Evolutionary conservation across 495 filamentous ascomycete species (phyloP), one percentile per base, ranked within the genome.

Genomic region (Penicillium verhagenii): DNA sequence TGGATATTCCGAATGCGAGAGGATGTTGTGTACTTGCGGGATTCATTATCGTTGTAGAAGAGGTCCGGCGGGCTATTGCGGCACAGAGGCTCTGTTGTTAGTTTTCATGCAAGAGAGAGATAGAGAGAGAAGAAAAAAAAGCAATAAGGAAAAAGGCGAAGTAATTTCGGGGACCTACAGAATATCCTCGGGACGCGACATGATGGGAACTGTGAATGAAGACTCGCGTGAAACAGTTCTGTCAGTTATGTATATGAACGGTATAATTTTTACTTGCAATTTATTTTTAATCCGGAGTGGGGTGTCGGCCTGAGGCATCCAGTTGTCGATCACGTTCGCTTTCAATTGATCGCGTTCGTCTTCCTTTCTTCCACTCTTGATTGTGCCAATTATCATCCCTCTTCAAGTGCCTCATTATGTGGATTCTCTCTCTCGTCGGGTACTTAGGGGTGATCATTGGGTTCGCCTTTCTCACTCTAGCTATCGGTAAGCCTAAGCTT

Each of bases 1-100:
- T 98, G 94, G 68, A 98, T 94, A 58, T 88, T 90, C 63, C 91
- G 87, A 65, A 98, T 97, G 50, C 94, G 91, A 18, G 92, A 96
- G 50, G 84, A 90, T 25, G 93, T 96, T n/a, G 95, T 98, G 76
- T 98, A 98, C 77, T 96, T 93, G 68, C 86, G 86, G 13, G 94
- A 91, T 77, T 96, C 91, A 77, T 82, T 80, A 71, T 97, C 95
- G 75, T 96, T 88, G 78, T 98, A 98, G 77, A 93, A 94, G 61
- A 97, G 84, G 76, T 98, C 94, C 54, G 94, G 91, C 46, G 90
- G 89, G 61, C 91, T 96, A 35, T 53, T 25, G 13, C 31, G 8
- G 19, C 5, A 13, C 21, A 33, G 11, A 14, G 14, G 13, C 14
- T 35, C 33, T 16, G 3, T 35, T 13, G 11, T 63, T 38, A 59